A percentile compares a stretch with the other conserved stretches of the same genome.
Conservation (phyloP, 257 asterid species). For the Thymus mandschuricus region DNA sequence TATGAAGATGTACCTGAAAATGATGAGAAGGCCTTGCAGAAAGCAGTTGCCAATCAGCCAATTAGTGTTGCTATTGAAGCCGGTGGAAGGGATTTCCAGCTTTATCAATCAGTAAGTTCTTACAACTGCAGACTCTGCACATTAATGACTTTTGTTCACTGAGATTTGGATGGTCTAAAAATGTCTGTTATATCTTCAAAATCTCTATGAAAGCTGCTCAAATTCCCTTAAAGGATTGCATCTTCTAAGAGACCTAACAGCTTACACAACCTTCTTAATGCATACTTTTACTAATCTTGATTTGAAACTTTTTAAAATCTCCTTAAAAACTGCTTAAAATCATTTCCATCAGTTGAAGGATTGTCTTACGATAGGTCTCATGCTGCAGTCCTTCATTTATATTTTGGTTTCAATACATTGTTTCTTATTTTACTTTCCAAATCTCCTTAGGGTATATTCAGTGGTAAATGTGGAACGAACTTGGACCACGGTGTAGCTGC, state of each 20-base stretch:
- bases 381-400: not conserved
- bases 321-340: not conserved
- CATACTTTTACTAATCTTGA: no score
- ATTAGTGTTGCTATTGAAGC: constrained; percentile 73
- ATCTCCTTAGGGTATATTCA: constrained; percentile 55
- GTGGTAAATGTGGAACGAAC: constrained; percentile 49
- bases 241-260: no score
- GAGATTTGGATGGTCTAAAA: no score
- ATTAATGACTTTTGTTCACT: not conserved
- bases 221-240: no score
- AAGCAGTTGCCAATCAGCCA: constrained; percentile 62
- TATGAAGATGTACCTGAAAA: constrained; percentile 58
- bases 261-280: no score
- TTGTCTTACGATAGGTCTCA: not conserved
- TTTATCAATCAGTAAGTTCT: constrained; percentile 52
- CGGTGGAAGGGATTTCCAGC: constrained; percentile 74
- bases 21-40: constrained; percentile 53
- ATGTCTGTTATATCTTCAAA: no score
- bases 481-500: constrained; percentile 60
- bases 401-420: not conserved
- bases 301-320: no score
- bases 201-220: no score
- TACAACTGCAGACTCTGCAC: not conserved
- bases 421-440: not conserved
- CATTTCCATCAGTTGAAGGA: not conserved